Percentiles rank a stretch among this genome's conserved stretches.
Evolutionary conservation across 768 basidiomycete species (phyloP).

Genomic region (Mycena rebaudengoi): DNA sequence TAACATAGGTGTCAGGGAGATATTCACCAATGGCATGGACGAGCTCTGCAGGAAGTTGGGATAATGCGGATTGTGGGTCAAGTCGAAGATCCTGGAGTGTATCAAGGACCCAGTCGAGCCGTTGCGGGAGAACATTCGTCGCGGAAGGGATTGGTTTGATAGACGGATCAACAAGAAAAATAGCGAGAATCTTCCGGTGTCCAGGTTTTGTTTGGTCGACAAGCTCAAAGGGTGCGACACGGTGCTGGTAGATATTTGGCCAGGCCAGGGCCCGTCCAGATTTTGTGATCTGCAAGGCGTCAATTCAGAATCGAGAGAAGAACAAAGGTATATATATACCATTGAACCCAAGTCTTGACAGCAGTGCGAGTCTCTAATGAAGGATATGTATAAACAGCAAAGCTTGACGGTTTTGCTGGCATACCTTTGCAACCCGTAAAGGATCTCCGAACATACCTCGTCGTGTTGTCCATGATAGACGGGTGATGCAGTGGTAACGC

Average conservation of each 20-base stretch:
- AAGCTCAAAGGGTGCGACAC: slow-evolving; percentile 44
- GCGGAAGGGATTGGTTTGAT: slow-evolving; percentile 40
- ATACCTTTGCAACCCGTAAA: slow-evolving; percentile 23
- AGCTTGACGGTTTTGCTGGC: too few species aligned
- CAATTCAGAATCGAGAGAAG: not conserved
- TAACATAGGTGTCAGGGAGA: not conserved
- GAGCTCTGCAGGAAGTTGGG: slow-evolving; percentile 10
- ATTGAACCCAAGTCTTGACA: slow-evolving; percentile 38
- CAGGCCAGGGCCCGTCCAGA: slow-evolving; percentile 42
- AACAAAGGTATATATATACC: not conserved
- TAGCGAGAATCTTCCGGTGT: slow-evolving; percentile 46
- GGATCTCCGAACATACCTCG: slow-evolving; percentile 10
- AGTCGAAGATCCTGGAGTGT: slow-evolving; percentile 14
- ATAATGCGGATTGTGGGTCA: slow-evolving; percentile 8
- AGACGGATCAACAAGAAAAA: slow-evolving; percentile 49
- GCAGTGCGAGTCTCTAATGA: slow-evolving; percentile 4
- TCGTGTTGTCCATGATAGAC: slow-evolving; percentile 30
- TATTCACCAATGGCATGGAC: not conserved
- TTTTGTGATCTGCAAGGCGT: slow-evolving; percentile 23
- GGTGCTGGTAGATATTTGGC: slow-evolving; percentile 48
- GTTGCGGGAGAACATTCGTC: slow-evolving; percentile 40
- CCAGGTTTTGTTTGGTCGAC: slow-evolving; percentile 42
- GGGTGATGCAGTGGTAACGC: slow-evolving; percentile 28
- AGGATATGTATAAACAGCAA: not conserved
- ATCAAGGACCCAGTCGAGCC: slow-evolving; percentile 33